Conservation (phyloP, 2,329 filamentous ascomycete genomes). For the Sclerotinia nivalis region DNA sequence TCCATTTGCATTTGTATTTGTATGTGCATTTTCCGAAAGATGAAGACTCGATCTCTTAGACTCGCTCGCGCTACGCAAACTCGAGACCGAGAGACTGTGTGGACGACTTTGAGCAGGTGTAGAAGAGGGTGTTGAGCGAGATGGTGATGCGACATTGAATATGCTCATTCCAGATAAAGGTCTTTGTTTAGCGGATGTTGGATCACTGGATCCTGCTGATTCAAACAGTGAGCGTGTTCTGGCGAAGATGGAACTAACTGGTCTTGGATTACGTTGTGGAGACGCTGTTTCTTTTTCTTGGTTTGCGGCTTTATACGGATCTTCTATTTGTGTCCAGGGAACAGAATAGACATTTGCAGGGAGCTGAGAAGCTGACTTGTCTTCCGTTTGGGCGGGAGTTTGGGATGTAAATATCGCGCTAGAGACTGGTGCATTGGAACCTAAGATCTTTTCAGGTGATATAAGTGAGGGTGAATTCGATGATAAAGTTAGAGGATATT, state of each 20-base stretch:
- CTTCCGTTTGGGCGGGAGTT: neutral
- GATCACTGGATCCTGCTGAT: slow-evolving; percentile 20
- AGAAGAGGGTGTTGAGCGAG: neutral
- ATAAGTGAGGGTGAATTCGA: neutral
- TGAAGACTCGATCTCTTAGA: neutral
- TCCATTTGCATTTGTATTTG: neutral
- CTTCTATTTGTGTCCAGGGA: slow-evolving; percentile 8
- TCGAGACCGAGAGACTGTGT: slow-evolving; percentile 6
- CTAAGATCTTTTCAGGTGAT: neutral
- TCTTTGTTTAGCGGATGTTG: slow-evolving; percentile 19
- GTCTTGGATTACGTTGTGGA: slow-evolving; percentile 16
- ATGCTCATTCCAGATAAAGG: slow-evolving; percentile 10
- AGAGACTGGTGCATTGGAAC: neutral
- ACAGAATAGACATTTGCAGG: slow-evolving; percentile 9
- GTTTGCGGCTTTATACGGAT: neutral
- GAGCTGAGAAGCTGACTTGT: neutral
- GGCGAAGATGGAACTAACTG: slow-evolving; percentile 32
- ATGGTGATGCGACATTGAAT: neutral
- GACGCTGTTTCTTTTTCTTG: slow-evolving; percentile 6
- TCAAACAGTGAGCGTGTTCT: slow-evolving; percentile 38
- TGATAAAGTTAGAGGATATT: slow-evolving; percentile 6
- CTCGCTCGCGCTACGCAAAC: neutral
- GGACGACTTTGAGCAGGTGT: slow-evolving; percentile 7
- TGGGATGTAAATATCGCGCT: neutral
- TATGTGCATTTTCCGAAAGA: neutral